Conservation (phyloP, 2,329 filamentous ascomycete species). For the Xylaria sp. region DNA sequence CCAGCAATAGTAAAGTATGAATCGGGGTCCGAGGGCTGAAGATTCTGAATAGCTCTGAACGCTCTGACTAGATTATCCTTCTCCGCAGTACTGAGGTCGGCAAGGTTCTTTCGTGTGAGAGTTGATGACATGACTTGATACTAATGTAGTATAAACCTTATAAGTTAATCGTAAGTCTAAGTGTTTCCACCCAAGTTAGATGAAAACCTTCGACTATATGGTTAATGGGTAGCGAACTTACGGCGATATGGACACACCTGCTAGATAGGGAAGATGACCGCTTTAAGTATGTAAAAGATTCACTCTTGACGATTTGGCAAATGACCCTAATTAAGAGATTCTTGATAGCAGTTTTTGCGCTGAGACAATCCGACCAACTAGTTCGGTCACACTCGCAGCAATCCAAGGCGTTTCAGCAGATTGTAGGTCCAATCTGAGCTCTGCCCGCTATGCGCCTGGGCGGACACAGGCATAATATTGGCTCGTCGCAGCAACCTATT, state of each 20-base stretch:
- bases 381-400: not conserved
- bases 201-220: too few relatives aligned
- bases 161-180: too few relatives aligned
- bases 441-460: slow-evolving; percentile 3
- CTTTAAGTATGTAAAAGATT: not conserved
- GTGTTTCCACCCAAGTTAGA: too few relatives aligned
- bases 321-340: too few relatives aligned
- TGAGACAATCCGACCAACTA: not conserved
- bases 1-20: slow-evolving; percentile 27
- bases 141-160: too few relatives aligned
- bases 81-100: slow-evolving; percentile 6
- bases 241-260: too few relatives aligned
- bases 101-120: slow-evolving; percentile 23
- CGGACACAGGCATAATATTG: slow-evolving; percentile 6
- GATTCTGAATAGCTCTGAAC: slow-evolving; percentile 14
- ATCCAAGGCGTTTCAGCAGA: not conserved
- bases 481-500: not conserved
- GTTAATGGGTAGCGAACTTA: too few relatives aligned
- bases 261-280: not conserved
- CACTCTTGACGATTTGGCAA: not conserved
- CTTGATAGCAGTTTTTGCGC: too few relatives aligned
- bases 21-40: slow-evolving; percentile 5
- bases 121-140: too few relatives aligned
- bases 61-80: slow-evolving; percentile 25
- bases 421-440: slow-evolving; percentile 4